Evolutionary conservation across 1,284 basidiomycete genomes (phyloP), one percentile per base, ranked within the genome.

Genomic region (Psilocybe mexicana): DNA sequence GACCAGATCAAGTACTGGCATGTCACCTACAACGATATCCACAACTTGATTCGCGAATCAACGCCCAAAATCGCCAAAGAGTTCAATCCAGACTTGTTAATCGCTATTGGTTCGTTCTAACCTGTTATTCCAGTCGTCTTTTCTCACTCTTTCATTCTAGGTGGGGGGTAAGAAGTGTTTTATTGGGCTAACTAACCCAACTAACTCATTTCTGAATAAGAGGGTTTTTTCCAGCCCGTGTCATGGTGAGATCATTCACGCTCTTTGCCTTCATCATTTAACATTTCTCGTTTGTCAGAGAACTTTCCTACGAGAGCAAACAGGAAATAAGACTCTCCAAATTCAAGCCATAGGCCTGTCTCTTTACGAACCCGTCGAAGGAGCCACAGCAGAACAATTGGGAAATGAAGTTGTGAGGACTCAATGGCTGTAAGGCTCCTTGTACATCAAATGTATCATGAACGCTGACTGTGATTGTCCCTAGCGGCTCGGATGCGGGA

Each of bases 321-420:
- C 83, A 3, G 82, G 83, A 42, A 90, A 92, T 68, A 86, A 85
- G 64, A 91, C 92, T 63, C 87, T 97, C 55, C 92, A 93, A 54
- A 96, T 97, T 64, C 87, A 88, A 73, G 95, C 95, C 2, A 96
- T 98, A 63, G 94, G 95, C 1, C 82, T 98, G 35, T 95, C 93
- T 2, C 80, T 98, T 3, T 98, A 98, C 67, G 95, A 98, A 71
- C 84, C 88, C 26, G 76, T 96, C 11, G 87, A 90, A 6, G 91
- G 87, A 24, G 82, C 83, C 23, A 87, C 86, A 7, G 87, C 78
- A 43, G 89, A 96, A 69, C 85, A 89, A 69, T 82, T 94, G 58
- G 93, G 93, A 33, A 85, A 79, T 58, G 88, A 96, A 72, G 92
- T 97, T 59, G 79, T 95, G 65, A 83, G 94, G 55, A 96, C 93